Evolutionary conservation across 75 land plant species (phyloP).

Genomic region (Ceratopteris richardii): DNA sequence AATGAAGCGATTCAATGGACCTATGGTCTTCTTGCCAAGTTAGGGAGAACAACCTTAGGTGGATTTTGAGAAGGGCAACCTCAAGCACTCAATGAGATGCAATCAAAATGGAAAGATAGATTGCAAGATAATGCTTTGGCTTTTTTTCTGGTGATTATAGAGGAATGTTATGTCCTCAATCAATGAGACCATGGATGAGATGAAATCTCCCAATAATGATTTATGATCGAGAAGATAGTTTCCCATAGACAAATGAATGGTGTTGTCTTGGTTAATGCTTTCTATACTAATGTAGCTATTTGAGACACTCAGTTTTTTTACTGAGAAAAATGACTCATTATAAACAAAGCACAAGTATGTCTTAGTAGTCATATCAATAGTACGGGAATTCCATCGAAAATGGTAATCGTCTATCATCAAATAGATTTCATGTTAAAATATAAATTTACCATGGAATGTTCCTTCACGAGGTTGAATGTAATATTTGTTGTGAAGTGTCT

Average conservation of each 20-base stretch:
- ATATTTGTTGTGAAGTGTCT: no score
- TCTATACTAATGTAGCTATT: no score
- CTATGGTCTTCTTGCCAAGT: slow-evolving; percentile 67
- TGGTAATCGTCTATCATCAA: background rate
- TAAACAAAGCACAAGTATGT: no score
- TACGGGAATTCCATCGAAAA: no score
- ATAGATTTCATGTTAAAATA: no score
- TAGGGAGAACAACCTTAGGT: slow-evolving; percentile 70
- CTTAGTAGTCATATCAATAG: no score
- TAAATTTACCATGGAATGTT: no score
- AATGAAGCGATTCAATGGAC: slow-evolving; percentile 74
- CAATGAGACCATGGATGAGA: slow-evolving; percentile 69
- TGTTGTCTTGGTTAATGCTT: no score
- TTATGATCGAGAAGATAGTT: slow-evolving; percentile 96
- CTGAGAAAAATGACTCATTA: no score
- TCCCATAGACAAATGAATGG: slow-evolving; percentile 45
- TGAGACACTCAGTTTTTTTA: no score
- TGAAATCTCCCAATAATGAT: slow-evolving; percentile 47
- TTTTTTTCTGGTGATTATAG: slow-evolving; percentile 59
- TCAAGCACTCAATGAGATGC: slow-evolving; percentile 68
- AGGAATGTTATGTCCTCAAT: slow-evolving; percentile 65
- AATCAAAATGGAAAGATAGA: slow-evolving; percentile 58
- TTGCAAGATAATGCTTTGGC: slow-evolving; percentile 80
- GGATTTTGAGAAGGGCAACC: slow-evolving; percentile 95
- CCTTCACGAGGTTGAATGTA: no score